Percentiles rank a stretch among this genome's conserved stretches.
Conservation (phyloP, 1,139 yeast species). For the Yamadazyma kanchanaburiensis region DNA sequence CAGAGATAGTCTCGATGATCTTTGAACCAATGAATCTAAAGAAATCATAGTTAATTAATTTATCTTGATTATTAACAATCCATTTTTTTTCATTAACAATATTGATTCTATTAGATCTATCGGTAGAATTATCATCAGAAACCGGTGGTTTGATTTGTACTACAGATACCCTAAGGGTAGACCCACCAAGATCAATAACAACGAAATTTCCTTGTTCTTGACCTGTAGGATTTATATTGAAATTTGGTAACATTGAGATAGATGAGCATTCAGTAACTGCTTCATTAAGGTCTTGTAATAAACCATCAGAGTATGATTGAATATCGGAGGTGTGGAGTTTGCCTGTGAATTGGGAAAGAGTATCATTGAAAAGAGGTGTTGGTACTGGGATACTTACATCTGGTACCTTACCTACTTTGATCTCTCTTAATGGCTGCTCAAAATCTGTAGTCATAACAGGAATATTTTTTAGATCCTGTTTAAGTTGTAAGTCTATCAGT, state of each 20-base stretch:
- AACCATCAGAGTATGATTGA: conserved; percentile 4
- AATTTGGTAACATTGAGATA: conserved; percentile 48
- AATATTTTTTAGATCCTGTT: too few species aligned
- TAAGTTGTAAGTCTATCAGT: too few species aligned
- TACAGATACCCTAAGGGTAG: conserved; percentile 49
- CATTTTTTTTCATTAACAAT: conserved; percentile 37
- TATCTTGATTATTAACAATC: conserved; percentile 37
- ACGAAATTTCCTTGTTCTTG: conserved; percentile 41
- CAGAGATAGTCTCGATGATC: conserved; percentile 26
- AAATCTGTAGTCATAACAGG: too few species aligned
- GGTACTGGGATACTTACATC: too few species aligned
- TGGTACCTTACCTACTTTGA: too few species aligned
- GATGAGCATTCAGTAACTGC: conserved; percentile 26
- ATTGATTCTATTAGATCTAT: conserved; percentile 20
- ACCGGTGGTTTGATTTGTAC: conserved; percentile 24
- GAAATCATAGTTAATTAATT: conserved; percentile 35
- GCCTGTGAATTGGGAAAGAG: conserved; percentile 4
- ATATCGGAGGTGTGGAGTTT: conserved; percentile 4
- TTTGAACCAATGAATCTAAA: conserved; percentile 39
- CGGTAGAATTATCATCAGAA: conserved; percentile 7
- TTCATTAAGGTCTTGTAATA: conserved; percentile 22
- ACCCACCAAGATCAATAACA: conserved; percentile 55
- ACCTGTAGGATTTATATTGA: conserved; percentile 40
- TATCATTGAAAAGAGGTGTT: conserved; percentile 2
- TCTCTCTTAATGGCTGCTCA: too few species aligned